These are phyloP conservation scores for Suillus plorans DNA, from an alignment of 768 basidiomycete species.

Conservation along the genomic window DNA sequence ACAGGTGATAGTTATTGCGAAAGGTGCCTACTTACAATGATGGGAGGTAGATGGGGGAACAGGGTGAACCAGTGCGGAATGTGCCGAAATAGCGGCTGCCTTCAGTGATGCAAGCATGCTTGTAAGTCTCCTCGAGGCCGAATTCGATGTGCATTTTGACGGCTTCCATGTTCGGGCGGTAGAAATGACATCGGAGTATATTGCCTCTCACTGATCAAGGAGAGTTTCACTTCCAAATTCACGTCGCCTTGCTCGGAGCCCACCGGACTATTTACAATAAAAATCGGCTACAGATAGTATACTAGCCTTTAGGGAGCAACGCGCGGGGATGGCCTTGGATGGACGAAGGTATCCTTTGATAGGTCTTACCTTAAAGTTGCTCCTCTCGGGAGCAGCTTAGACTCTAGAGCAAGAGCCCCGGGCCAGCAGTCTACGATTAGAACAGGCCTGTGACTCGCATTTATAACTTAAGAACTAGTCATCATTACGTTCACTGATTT, in stretches of 20 bases:
- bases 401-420: too few relatives aligned
- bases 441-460: not conserved
- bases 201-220: not conserved
- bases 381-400: not conserved
- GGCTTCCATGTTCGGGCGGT: not conserved
- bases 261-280: not conserved
- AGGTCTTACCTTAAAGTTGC: not conserved
- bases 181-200: not conserved
- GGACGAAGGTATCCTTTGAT: conserved; percentile 1
- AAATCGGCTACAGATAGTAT: not conserved
- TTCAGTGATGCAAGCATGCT: not conserved
- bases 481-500: not conserved
- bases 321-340: not conserved
- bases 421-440: not conserved
- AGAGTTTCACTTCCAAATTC: not conserved
- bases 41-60: conserved; percentile 16
- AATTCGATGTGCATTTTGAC: not conserved
- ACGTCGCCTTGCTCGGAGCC: not conserved
- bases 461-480: not conserved
- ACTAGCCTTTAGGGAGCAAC: not conserved
- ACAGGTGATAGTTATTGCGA: conserved; percentile 12
- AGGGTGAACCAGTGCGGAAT: conserved; percentile 24
- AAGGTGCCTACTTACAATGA: conserved; percentile 11
- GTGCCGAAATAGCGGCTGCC: conserved; percentile 22
- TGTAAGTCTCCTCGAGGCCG: not conserved